Conservation (phyloP, 805 yeast genomes). For the Candida incommunis region DNA sequence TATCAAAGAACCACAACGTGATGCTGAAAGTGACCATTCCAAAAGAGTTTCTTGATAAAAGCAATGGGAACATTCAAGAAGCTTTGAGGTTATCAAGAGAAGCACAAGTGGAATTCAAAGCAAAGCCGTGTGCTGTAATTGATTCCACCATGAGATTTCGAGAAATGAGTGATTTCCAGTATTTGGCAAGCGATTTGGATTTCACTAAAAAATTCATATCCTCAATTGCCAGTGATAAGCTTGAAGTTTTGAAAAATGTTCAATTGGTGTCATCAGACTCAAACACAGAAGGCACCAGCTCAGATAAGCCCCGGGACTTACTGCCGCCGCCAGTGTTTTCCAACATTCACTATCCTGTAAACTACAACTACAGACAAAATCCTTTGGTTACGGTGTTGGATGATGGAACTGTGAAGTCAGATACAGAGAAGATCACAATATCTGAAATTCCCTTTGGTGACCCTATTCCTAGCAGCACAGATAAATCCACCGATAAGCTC, state of each 20-base stretch:
- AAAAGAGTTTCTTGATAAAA: slow-evolving; percentile 12
- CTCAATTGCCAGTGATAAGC: slow-evolving; percentile 30
- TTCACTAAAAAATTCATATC: slow-evolving; percentile 28
- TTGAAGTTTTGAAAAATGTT: slow-evolving; percentile 27
- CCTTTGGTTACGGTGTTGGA: slow-evolving; percentile 40
- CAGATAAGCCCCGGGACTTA: slow-evolving; percentile 34
- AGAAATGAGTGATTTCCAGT: slow-evolving; percentile 81
- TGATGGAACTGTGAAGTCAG: slow-evolving; percentile 32
- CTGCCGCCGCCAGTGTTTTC: slow-evolving; percentile 85
- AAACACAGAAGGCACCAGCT: slow-evolving; percentile 9
- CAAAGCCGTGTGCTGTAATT: slow-evolving; percentile 53
- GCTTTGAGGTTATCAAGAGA: slow-evolving; percentile 52
- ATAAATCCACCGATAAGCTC: slow-evolving; percentile 31
- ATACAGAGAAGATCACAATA: slow-evolving; percentile 21
- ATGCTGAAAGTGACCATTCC: slow-evolving; percentile 22
- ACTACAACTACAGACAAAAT: slow-evolving; percentile 65
- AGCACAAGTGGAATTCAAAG: slow-evolving; percentile 26
- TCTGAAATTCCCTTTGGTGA: slow-evolving; percentile 24
- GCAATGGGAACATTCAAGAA: slow-evolving; percentile 30
- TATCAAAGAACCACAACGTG: slow-evolving; percentile 15
- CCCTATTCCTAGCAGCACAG: slow-evolving; percentile 18
- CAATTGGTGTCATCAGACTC: slow-evolving; percentile 12
- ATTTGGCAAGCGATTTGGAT: slow-evolving; percentile 41
- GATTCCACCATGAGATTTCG: slow-evolving; percentile 63
- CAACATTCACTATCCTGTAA: slow-evolving; percentile 58